Evolutionary conservation across 495 filamentous ascomycete species (phyloP).

Genomic region (Pyronema domesticum): DNA sequence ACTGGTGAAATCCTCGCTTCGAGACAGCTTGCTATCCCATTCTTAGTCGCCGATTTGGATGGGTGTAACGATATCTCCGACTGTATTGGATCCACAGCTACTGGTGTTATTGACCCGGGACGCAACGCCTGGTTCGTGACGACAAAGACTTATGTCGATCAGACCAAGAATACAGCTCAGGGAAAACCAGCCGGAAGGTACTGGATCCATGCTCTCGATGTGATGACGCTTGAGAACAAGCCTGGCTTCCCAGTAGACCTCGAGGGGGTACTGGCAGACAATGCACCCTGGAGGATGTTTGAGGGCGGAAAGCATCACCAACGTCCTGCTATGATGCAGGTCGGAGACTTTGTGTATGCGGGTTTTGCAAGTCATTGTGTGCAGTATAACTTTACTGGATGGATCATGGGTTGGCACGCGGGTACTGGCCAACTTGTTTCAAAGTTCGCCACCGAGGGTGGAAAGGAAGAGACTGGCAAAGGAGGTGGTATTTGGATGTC

Average conservation of each 20-base stretch:
- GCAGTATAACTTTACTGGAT: constrained; percentile 33
- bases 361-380: constrained; percentile 34
- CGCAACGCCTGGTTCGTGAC: constrained; percentile 31
- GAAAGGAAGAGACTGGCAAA: constrained; percentile 18
- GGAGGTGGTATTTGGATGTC: constrained; percentile 26
- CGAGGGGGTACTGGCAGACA: constrained; percentile 28
- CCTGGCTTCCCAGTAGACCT: constrained; percentile 28
- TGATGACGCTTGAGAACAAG: constrained; percentile 26
- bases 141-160: constrained; percentile 30
- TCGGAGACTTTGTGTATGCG: constrained; percentile 29
- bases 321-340: constrained; percentile 28
- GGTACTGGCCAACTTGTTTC: constrained; percentile 28
- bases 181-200: constrained; percentile 25
- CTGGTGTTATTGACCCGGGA: constrained; percentile 34
- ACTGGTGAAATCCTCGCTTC: constrained; percentile 29
- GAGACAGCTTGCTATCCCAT: constrained; percentile 31
- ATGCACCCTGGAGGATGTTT: constrained; percentile 30
- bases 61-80: constrained; percentile 33
- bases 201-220: constrained; percentile 28
- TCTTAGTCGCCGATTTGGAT: constrained; percentile 28
- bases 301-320: constrained; percentile 30
- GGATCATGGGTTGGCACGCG: constrained; percentile 32
- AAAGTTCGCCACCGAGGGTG: constrained; percentile 27
- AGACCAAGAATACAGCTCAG: constrained; percentile 15
- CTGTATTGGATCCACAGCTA: constrained; percentile 31